Percentiles rank a stretch among this genome's conserved stretches.
phyloP scores from a whole-genome alignment of 148 eudicot species.

The Bassia scoparia region DNA sequence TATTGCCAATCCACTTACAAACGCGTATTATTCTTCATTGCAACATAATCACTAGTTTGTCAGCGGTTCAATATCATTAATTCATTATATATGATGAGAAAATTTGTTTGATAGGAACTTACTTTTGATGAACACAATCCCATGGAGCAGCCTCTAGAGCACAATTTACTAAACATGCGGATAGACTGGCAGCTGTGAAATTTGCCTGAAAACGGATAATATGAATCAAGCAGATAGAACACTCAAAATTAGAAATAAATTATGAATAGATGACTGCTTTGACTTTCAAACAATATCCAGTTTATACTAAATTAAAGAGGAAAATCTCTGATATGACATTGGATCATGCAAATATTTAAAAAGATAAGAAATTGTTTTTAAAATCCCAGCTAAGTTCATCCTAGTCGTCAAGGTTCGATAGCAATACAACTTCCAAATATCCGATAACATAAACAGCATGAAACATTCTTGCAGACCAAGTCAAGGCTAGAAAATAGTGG shows the following conservation, averaged over 20 bases:
- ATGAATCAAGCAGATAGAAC: background rate
- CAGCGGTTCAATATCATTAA: background rate
- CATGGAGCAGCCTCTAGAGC: conserved; percentile 19
- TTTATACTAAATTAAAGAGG: background rate
- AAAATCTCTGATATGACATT: background rate
- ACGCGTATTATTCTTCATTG: background rate
- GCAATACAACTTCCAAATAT: background rate
- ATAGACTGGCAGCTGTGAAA: background rate
- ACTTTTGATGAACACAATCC: conserved; percentile 30
- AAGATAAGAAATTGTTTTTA: too few relatives aligned
- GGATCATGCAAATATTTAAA: background rate
- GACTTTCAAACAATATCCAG: background rate
- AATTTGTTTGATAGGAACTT: conserved; percentile 7
- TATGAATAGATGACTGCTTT: too few relatives aligned
- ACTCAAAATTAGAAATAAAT: background rate
- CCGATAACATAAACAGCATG: background rate
- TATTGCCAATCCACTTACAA: background rate
- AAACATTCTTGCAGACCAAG: background rate
- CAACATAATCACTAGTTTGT: background rate
- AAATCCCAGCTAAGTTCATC: background rate
- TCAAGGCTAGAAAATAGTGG: too few relatives aligned
- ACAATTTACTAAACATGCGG: background rate
- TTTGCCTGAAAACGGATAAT: conserved; percentile 19
- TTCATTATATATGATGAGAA: background rate
- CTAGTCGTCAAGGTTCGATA: background rate